Evolutionary conservation across 1,284 basidiomycete species (phyloP).

Genomic region (Farysia itapuensis): DNA sequence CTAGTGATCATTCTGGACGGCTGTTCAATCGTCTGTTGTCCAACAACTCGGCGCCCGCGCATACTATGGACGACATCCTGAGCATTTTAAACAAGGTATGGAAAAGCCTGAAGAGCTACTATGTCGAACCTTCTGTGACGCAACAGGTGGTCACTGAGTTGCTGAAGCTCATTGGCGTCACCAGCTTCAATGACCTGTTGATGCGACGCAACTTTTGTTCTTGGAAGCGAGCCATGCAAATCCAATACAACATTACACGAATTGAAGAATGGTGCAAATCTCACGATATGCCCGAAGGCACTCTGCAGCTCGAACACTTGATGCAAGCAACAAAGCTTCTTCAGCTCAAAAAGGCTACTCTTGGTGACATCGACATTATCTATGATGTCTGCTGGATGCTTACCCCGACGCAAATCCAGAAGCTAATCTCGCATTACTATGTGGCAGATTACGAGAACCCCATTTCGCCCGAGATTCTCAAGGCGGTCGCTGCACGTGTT

Average conservation of each 20-base stretch:
- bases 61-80: constrained; percentile 97
- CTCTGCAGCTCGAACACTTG: constrained; percentile 93
- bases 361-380: constrained; percentile 85
- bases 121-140: constrained; percentile 95
- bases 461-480: constrained; percentile 59
- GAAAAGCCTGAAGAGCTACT: constrained; percentile 98
- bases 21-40: constrained; percentile 86
- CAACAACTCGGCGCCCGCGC: constrained; percentile 81
- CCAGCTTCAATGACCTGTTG: constrained; percentile 95
- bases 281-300: constrained; percentile 94
- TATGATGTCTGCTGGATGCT: constrained; percentile 99
- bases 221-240: constrained; percentile 81
- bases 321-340: constrained; percentile 99
- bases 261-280: constrained; percentile 77
- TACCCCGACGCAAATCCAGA: constrained; percentile 97
- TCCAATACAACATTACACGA: constrained; percentile 64
- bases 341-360: constrained; percentile 88
- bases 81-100: constrained; percentile 96
- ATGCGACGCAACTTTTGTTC: constrained; percentile 99
- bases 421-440: constrained; percentile 97
- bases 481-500: constrained; percentile 57
- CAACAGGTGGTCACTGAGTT: constrained; percentile 96
- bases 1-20: constrained; percentile 86
- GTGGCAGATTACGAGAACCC: constrained; percentile 87
- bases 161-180: constrained; percentile 92